Base-by-base conservation (phyloP, 495 filamentous ascomycete genomes). In the Astrothelium subdiscretum region DNA sequence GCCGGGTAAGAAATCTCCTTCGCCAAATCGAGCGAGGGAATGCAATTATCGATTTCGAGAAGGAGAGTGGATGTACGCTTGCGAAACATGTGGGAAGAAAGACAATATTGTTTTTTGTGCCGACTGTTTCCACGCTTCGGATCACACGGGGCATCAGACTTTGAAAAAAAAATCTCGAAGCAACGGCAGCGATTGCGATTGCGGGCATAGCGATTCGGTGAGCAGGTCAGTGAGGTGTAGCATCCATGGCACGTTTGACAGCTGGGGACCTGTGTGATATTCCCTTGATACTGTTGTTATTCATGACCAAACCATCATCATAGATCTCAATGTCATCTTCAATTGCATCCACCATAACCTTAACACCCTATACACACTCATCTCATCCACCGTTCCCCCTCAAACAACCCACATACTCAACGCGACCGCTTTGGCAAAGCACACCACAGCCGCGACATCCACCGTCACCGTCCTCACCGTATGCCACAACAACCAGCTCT, bases 361-460 rank as follows among this genome's bases (percentile, higher is more conserved):
- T 15, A 8, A 6, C 35, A 6, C 15, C 15, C 15, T 15, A 6
- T 38, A 38, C 15, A 6, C 15, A 6, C 15, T 38, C 8, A 15
- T 8, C 8, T 6, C 35, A 38, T 6, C 35, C 35, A 15, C 8
- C 35, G 15, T 38, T 6, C 15, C 24, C 8, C 20, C 8, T 65
- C 63, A 65, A 48, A 65, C 58, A 35, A 67, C 63, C 65, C 65
- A 67, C 40, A 67, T 59, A 32, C 59, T 62, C 54, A 64, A 35
- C 48, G 62, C 59, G 22, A 52, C 65, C 2, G 62, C 65, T 57
- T 65, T 59, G 40, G 65, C 65, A 40, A 67, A 67, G 44, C 65
- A 67, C 59, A 59, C 57, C 40, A 67, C 40, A 6, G 65, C 65
- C 13, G 51, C 59, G 40, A 67, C 20, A 59, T 67, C 65, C 24